Conservation (phyloP, 495 filamentous ascomycete species). For the Jackrogersella minutella region DNA sequence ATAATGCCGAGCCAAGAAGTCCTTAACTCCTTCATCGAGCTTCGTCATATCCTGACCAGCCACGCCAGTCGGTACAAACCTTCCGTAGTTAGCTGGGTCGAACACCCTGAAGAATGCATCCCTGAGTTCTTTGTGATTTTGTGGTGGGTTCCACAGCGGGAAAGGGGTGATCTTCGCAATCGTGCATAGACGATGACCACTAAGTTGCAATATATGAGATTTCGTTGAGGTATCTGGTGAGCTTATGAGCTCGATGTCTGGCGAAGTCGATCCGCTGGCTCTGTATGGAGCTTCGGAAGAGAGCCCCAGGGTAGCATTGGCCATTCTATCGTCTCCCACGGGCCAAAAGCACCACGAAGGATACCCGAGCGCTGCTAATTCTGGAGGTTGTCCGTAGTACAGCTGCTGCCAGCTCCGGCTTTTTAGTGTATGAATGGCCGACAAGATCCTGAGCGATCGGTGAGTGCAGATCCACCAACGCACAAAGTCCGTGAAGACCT, state of each 20-base stretch:
- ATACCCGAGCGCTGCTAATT: background rate
- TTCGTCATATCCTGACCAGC: background rate
- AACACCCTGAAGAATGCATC: background rate
- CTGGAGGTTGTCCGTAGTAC: background rate
- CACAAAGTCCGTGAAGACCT: background rate
- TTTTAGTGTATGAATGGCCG: background rate
- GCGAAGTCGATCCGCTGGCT: background rate
- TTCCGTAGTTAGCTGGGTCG: background rate
- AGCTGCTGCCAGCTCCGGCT: background rate
- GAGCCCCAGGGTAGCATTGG: background rate
- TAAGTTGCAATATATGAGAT: background rate
- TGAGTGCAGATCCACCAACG: background rate
- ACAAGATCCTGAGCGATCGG: slow-evolving; percentile 1
- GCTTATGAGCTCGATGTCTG: background rate
- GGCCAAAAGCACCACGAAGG: background rate
- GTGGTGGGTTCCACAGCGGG: background rate
- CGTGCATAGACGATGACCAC: background rate
- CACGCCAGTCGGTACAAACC: background rate
- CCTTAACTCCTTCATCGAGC: background rate
- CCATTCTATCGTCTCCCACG: background rate
- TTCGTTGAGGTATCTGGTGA: background rate
- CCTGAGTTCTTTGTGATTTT: background rate
- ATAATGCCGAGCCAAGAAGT: background rate
- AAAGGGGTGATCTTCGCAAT: background rate
- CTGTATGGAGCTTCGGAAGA: background rate